Evolutionary conservation across 345 rosid species (phyloP).

Genomic region (Luvunga scandens): DNA sequence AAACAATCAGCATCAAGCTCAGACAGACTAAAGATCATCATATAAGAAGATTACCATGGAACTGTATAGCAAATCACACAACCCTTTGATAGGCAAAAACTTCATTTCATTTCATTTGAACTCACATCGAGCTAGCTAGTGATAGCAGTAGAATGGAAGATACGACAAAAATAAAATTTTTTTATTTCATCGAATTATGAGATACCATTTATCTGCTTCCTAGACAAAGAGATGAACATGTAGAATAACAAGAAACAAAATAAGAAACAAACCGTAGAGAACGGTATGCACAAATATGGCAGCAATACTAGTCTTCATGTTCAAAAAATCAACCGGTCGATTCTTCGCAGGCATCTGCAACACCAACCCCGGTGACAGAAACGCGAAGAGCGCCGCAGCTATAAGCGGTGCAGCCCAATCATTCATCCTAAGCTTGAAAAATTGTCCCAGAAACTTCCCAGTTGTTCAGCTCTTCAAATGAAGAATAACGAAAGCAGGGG

Average conservation of each 20-base stretch:
- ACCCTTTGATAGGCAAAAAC: neutral
- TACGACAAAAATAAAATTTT: neutral
- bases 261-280: constrained; percentile 65
- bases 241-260: constrained; percentile 70
- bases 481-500: constrained; percentile 1
- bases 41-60: neutral
- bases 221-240: constrained; percentile 63
- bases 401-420: constrained; percentile 93
- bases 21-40: neutral
- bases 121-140: neutral
- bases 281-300: constrained; percentile 71
- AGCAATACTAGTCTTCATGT: constrained; percentile 83
- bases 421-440: constrained; percentile 37
- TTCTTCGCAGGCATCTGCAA: constrained; percentile 76
- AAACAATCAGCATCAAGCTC: neutral
- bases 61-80: neutral
- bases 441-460: neutral
- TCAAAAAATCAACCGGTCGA: constrained; percentile 65
- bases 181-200: neutral
- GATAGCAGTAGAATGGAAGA: neutral
- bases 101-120: neutral
- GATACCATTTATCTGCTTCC: neutral
- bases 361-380: constrained; percentile 70
- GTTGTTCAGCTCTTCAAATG: neutral
- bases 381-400: constrained; percentile 84